phyloP scores from a whole-genome alignment of 2,329 filamentous ascomycete species.

The Phoma sp. region DNA sequence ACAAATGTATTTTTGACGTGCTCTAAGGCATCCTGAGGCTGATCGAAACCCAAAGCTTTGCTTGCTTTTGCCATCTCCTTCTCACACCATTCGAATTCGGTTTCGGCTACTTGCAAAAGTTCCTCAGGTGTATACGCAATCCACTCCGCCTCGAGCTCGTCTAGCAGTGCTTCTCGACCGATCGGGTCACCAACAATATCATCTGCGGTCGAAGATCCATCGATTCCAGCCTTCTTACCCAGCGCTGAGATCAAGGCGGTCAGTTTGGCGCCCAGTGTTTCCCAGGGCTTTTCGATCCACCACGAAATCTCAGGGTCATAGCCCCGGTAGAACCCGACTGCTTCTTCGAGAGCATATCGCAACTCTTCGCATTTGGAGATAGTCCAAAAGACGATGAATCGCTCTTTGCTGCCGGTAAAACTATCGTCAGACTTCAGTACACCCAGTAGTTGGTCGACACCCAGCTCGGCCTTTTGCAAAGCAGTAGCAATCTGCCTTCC shows the following conservation, averaged over 20 bases:
- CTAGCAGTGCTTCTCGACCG: constrained; percentile 57
- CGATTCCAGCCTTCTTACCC: constrained; percentile 54
- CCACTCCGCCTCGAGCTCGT: constrained; percentile 62
- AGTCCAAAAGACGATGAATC: constrained; percentile 54
- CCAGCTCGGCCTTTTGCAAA: constrained; percentile 1
- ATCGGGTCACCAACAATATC: constrained; percentile 65
- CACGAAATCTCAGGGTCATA: constrained; percentile 65
- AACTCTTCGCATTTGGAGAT: constrained; percentile 53
- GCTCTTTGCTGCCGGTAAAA: neutral
- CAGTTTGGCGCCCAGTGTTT: constrained; percentile 48
- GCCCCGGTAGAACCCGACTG: constrained; percentile 58
- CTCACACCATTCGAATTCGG: constrained; percentile 63
- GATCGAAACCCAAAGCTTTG: constrained; percentile 54
- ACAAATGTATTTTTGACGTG: constrained; percentile 63
- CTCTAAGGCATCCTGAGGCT: constrained; percentile 62
- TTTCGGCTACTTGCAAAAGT: constrained; percentile 58
- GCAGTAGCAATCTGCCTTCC: constrained; percentile 5
- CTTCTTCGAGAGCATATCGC: constrained; percentile 53
- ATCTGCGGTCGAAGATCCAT: constrained; percentile 52
- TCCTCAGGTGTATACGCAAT: constrained; percentile 65
- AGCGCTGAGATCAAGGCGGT: constrained; percentile 47
- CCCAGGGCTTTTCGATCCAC: constrained; percentile 60
- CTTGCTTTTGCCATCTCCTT: constrained; percentile 61
- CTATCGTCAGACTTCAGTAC: neutral
- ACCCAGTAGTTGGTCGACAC: neutral